Percentiles rank a stretch among this genome's conserved stretches.
Conservation (phyloP, 345 rosid species). For the Boechera retrofracta region DNA sequence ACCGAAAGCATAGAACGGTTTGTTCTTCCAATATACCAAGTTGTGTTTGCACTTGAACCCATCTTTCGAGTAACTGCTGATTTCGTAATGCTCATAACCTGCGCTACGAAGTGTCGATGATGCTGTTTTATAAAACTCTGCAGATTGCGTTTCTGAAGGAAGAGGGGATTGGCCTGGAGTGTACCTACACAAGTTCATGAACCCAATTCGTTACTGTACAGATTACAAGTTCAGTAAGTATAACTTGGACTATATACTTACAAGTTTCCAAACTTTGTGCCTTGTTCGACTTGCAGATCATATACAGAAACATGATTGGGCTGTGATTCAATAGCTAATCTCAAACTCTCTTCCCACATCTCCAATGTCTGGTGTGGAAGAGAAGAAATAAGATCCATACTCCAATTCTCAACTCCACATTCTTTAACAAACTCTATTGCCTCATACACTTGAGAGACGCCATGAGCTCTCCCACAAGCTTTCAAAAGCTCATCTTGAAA, state of each 20-base stretch:
- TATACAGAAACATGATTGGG: conserved; percentile 87
- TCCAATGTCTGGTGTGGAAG: conserved; percentile 77
- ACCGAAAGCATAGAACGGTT: conserved; percentile 85
- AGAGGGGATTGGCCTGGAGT: conserved; percentile 89
- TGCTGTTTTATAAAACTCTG: conserved; percentile 80
- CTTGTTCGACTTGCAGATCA: conserved; percentile 97
- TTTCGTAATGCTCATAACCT: conserved; percentile 82
- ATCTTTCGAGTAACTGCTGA: conserved; percentile 73
- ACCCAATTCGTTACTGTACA: neutral
- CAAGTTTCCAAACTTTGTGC: conserved; percentile 83
- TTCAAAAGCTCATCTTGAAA: conserved; percentile 85
- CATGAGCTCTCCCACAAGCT: conserved; percentile 96
- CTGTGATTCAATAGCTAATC: conserved; percentile 56
- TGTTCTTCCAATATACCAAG: conserved; percentile 82
- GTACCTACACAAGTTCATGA: conserved; percentile 61
- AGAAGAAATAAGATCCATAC: conserved; percentile 93
- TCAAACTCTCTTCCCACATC: conserved; percentile 93
- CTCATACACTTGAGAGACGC: conserved; percentile 68
- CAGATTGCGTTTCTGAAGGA: conserved; percentile 80
- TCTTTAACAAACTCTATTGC: conserved; percentile 71
- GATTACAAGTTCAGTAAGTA: conserved; percentile 16
- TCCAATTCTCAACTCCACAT: conserved; percentile 85
- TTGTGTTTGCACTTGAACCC: conserved; percentile 87
- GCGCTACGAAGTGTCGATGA: conserved; percentile 66
- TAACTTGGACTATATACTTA: conserved; percentile 46